Evolutionary conservation across 441 rosid genomes (phyloP).

Genomic region (Brassica balearica): DNA sequence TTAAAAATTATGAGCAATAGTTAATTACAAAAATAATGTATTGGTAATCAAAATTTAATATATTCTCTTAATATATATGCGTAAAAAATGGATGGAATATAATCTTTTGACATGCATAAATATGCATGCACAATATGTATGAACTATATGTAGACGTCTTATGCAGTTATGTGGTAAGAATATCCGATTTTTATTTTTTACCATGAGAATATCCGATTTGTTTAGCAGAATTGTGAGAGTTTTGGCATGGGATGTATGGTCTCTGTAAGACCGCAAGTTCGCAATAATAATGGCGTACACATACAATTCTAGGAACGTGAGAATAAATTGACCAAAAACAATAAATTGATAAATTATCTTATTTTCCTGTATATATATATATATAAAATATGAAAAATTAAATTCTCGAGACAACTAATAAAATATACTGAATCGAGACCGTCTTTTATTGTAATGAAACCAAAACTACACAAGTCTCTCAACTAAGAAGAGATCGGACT

Average conservation of each 20-base stretch:
- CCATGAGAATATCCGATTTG: neutral
- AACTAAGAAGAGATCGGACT: neutral
- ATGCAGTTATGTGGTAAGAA: neutral
- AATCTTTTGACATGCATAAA: neutral
- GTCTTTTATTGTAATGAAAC: slow-evolving; percentile 2
- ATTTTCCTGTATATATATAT: neutral
- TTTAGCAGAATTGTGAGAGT: neutral
- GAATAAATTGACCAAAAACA: too few species aligned
- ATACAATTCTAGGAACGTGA: too few species aligned
- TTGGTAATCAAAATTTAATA: too few species aligned
- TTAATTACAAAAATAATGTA: too few species aligned
- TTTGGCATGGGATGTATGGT: neutral
- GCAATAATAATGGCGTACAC: neutral
- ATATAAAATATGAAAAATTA: neutral
- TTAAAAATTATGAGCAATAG: too few species aligned
- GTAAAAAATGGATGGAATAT: too few species aligned
- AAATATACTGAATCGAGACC: neutral
- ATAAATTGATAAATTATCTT: neutral
- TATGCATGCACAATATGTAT: neutral
- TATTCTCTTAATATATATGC: too few species aligned
- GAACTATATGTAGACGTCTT: neutral
- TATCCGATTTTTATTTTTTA: too few species aligned
- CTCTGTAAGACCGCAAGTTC: neutral
- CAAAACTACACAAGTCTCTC: slow-evolving; percentile 1
- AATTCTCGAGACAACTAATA: neutral